These are phyloP conservation scores for Phytopythium sindhum DNA, from an alignment of 352 stramenopile genomes.

Conservation along the genomic window DNA sequence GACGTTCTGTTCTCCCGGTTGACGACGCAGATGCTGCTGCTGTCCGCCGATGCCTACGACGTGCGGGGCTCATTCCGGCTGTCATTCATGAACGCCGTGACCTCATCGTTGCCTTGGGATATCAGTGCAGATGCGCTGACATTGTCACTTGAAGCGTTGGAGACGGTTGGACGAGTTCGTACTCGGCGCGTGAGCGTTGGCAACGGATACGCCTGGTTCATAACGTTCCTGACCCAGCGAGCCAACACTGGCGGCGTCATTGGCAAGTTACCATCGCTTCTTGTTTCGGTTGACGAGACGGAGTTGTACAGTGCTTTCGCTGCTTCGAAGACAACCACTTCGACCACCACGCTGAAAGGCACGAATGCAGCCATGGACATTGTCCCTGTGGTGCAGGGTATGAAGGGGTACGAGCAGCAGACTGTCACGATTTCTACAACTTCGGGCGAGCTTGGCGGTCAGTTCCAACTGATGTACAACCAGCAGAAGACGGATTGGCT, in stretches of 20 bases:
- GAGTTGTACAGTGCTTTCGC: slow-evolving; percentile 58
- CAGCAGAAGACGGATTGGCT: slow-evolving; percentile 76
- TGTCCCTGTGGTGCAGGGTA: slow-evolving; percentile 78
- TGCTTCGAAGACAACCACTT: slow-evolving; percentile 29
- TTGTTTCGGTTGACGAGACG: slow-evolving; percentile 66
- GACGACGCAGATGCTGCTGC: slow-evolving; percentile 88
- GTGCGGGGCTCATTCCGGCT: slow-evolving; percentile 87
- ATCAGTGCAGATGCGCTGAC: slow-evolving; percentile 79
- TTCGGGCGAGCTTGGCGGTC: slow-evolving; percentile 65
- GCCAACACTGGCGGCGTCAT: slow-evolving; percentile 48
- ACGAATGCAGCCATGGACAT: slow-evolving; percentile 75
- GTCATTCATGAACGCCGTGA: slow-evolving; percentile 65
- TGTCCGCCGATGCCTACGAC: slow-evolving; percentile 78
- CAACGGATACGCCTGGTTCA: slow-evolving; percentile 81
- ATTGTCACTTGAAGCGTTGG: slow-evolving; percentile 69
- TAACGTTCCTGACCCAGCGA: slow-evolving; percentile 65
- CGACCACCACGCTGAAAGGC: slow-evolving; percentile 54
- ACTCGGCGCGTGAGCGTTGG: slow-evolving; percentile 69
- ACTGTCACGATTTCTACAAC: slow-evolving; percentile 71
- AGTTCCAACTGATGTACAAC: slow-evolving; percentile 86
- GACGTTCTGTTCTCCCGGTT: slow-evolving; percentile 77
- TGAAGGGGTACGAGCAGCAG: slow-evolving; percentile 93
- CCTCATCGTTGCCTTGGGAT: slow-evolving; percentile 65
- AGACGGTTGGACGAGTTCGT: slow-evolving; percentile 76
- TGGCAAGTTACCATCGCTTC: slow-evolving; percentile 50